Conservation (phyloP, 2,329 filamentous ascomycete genomes). For the Paecilomyces niveus region DNA sequence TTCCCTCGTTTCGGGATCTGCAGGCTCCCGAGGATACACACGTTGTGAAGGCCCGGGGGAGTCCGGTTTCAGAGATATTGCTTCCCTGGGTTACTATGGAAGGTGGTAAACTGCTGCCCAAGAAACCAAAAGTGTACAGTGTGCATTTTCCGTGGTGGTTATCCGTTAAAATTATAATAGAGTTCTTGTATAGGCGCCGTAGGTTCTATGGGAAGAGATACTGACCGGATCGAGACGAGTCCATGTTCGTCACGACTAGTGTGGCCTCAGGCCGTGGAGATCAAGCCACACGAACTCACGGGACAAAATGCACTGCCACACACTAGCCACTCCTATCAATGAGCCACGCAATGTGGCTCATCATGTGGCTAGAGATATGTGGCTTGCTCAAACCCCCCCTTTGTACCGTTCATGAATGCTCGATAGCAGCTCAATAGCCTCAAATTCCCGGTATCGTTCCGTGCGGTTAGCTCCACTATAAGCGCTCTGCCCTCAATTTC, state of each 20-base stretch:
- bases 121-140: too few relatives aligned
- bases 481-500: neutral
- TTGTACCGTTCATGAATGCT: constrained; percentile 5
- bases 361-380: neutral
- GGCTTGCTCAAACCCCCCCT: neutral
- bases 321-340: neutral
- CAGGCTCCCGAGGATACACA: neutral
- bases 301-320: neutral
- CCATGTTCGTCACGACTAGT: neutral
- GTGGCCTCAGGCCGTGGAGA: neutral
- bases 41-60: neutral
- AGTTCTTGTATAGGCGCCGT: too few relatives aligned
- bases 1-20: neutral
- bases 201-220: too few relatives aligned
- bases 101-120: too few relatives aligned
- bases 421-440: constrained; percentile 10
- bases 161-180: too few relatives aligned
- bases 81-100: too few relatives aligned
- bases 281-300: neutral
- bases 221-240: too few relatives aligned
- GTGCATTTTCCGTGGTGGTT: too few relatives aligned
- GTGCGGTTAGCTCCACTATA: neutral
- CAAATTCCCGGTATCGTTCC: constrained; percentile 1
- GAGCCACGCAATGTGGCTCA: neutral
- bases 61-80: neutral